phyloP scores from a whole-genome alignment of 495 filamentous ascomycete species.

The Aspergillus conjunctus region DNA sequence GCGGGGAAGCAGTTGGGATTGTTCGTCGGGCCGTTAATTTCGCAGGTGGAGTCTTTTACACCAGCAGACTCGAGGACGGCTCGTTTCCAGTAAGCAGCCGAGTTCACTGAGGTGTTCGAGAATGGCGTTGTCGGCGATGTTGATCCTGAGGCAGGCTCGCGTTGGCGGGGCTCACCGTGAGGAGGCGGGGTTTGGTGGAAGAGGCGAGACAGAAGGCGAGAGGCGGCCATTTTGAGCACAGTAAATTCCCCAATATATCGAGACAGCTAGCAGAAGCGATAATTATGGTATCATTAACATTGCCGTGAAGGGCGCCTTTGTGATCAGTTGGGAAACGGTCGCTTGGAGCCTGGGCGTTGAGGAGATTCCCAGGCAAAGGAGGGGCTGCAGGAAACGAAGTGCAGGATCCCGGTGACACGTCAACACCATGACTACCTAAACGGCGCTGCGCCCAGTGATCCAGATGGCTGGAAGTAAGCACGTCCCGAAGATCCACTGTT shows the following conservation, averaged over 20 bases:
- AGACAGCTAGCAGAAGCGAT: neutral
- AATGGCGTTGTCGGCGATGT: neutral
- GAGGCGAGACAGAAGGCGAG: slow-evolving; percentile 5
- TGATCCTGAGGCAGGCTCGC: neutral
- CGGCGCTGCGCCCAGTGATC: neutral
- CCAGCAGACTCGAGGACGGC: slow-evolving; percentile 15
- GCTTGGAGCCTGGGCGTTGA: neutral
- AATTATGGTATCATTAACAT: neutral
- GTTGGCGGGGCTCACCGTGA: slow-evolving; percentile 1
- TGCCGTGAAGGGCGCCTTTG: neutral
- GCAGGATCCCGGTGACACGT: neutral
- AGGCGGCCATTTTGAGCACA: slow-evolving; percentile 8
- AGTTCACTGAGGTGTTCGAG: neutral
- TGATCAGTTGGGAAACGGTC: neutral
- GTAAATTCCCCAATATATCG: neutral
- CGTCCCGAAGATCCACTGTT: neutral
- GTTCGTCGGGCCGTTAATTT: neutral
- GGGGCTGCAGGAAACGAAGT: neutral
- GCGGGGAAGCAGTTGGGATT: slow-evolving; percentile 8
- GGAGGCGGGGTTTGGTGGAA: slow-evolving; percentile 5
- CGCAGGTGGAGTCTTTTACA: slow-evolving; percentile 9
- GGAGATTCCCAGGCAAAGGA: neutral
- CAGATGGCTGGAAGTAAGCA: neutral
- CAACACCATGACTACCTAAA: neutral
- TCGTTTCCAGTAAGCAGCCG: slow-evolving; percentile 16